A percentile compares a stretch with the other conserved stretches of the same genome.
phyloP scores from a whole-genome alignment of 768 basidiomycete genomes.

The Leccinum olivaceopallidum region DNA sequence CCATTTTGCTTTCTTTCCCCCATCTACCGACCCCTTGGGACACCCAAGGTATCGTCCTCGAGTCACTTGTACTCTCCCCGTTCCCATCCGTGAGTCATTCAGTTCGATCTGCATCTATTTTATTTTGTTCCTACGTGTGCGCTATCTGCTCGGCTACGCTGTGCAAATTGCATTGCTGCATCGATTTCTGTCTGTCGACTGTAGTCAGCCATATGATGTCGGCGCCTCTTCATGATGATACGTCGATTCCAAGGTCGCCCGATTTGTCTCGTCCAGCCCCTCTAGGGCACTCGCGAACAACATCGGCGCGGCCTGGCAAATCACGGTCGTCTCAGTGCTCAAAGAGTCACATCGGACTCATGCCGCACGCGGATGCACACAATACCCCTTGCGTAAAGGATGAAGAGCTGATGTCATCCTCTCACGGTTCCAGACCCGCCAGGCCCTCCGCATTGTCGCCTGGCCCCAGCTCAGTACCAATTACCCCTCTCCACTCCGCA shows the following conservation, averaged over 20 bases:
- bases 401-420: constrained; percentile 43
- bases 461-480: constrained; percentile 28
- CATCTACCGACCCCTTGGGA: constrained; percentile 23
- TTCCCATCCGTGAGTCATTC: constrained; percentile 29
- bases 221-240: constrained; percentile 4
- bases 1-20: constrained; percentile 14
- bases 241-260: constrained; percentile 30
- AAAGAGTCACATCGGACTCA: constrained; percentile 22
- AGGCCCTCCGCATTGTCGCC: constrained; percentile 57
- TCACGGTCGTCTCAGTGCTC: constrained; percentile 24
- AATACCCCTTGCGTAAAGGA: constrained; percentile 35
- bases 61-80: constrained; percentile 21
- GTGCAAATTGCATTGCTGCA: constrained; percentile 17
- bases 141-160: constrained; percentile 20
- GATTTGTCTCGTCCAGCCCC: constrained; percentile 36
- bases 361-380: constrained; percentile 24
- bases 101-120: constrained; percentile 27
- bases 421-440: constrained; percentile 51
- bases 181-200: constrained; percentile 33
- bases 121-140: constrained; percentile 34
- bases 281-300: constrained; percentile 32
- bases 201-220: constrained; percentile 26
- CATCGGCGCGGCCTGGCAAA: constrained; percentile 27
- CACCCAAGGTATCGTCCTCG: constrained; percentile 21
- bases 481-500: constrained; percentile 35